Evolutionary conservation across 2,329 filamentous ascomycete genomes (phyloP), one percentile per base, ranked within the genome.

Genomic region (Sphaerostilbella broomeana): DNA sequence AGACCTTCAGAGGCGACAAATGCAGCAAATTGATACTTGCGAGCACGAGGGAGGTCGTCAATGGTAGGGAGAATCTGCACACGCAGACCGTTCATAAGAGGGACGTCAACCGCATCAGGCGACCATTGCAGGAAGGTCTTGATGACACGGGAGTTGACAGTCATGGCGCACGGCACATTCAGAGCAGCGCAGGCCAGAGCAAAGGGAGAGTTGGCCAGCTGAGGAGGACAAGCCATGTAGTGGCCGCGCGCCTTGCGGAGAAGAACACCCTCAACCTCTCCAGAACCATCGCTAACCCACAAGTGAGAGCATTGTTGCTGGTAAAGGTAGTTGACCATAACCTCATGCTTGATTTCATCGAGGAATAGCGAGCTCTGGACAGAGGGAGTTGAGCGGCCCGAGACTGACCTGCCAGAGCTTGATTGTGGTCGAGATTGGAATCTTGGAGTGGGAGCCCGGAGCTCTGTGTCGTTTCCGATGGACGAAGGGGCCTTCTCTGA

Each of bases 291-390:
- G 21, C 76, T 77, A 15, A 87, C 78, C 84, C 84, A 88, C 22
- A 86, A 70, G 45, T 78, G 75, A 10, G 76, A 74, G 54, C 81
- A 86, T 62, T 87, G 83, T 57, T 88, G 82, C 59, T 88, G 84
- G 60, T 86, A 86, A 18, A 89, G 68, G 57, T 86, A 86, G 62
- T 85, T 87, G 44, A 85, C 82, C 83, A 88, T 88, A 45, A 88
- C 81, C 59, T 88, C 84, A 54, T 86, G 80, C 60, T 83, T 85
- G 61, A 86, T 83, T 46, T 85, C 81, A 44, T 85, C 80, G 9
- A 84, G 60, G 44, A 81, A 72, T 41, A 72, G 61, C 26, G 73
- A 76, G 53, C 70, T 77, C 33, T 60, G 60, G 17, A 55, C 60
- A 12, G 59, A 61, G n/a, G 54, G 55, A 5, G 52, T 53, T 12